Evolutionary conservation across 306 rosid species (phyloP), one percentile per base, ranked within the genome.

Genomic region (Lathyrus tuberosus): DNA sequence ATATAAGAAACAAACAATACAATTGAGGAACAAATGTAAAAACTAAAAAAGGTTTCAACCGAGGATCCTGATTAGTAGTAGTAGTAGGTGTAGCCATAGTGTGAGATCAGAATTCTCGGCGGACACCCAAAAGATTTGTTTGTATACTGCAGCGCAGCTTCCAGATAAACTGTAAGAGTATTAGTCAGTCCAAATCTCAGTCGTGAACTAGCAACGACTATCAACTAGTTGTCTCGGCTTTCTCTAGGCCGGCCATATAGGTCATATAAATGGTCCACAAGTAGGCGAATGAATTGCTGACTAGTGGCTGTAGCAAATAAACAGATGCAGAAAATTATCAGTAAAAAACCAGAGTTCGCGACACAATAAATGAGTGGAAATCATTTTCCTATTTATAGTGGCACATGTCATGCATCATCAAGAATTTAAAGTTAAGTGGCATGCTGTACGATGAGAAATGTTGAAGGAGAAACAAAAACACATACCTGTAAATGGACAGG

Each of bases 401-500:
- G 59, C 28, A 65, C 22, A 20, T 20, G 22, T 20, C 22, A 20
- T 20, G 22, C 22, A 20, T 20, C 22, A 20, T 20, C 22, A 20
- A 20, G 22, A 20, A 20, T 20, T 20, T 20, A 20, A 20, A 20
- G 22, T 20, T 20, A 20, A 20, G 22, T 20, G 22, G 22, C 22
- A 20, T 20, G 65, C 18, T 6, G 64, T 51, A 56, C 14, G 73
- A 69, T 9, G 40, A 24, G 28, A 71, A 62, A 57, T 16, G 70
- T 35, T 35, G n/a, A 46, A 22, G 14, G 56, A 56, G 74, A 66
- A 8, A 54, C 53, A 8, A 53, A 8, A 58, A 41, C 30, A 71
- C 35, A 42, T 71, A 94, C 98, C 95, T 94, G 98, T 60, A 94
- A 81, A 76, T 94, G 96, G 66, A 94, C 98, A 42, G 98, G 98